Conservation (phyloP, 768 basidiomycete genomes). For the Lactarius quietus region DNA sequence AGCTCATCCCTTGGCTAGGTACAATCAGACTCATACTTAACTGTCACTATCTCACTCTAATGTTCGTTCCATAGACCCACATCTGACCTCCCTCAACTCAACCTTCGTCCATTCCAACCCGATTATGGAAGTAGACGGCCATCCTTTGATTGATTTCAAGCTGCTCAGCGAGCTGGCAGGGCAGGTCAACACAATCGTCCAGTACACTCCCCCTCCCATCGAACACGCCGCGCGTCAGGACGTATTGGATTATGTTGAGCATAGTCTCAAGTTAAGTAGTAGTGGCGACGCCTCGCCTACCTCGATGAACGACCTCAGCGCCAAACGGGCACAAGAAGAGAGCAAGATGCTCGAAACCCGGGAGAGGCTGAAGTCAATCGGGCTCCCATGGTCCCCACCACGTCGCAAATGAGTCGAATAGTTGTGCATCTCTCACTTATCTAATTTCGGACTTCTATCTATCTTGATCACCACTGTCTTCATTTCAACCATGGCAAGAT, state of each 20-base stretch:
- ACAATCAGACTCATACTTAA: background rate
- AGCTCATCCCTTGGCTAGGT: constrained; percentile 18
- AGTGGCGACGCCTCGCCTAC: background rate
- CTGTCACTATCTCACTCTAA: background rate
- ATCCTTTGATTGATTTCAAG: constrained; percentile 9
- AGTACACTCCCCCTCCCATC: constrained; percentile 6
- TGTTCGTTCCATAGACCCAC: background rate
- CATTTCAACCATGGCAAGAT: background rate
- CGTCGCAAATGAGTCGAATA: background rate
- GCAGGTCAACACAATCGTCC: constrained; percentile 10
- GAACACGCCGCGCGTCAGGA: background rate
- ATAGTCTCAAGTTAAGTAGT: constrained; percentile 1
- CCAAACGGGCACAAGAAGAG: background rate
- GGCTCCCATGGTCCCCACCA: constrained; percentile 9
- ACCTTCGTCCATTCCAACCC: constrained; percentile 3
- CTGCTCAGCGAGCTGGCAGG: constrained; percentile 2
- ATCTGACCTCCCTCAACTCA: constrained; percentile 7
- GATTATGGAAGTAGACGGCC: constrained; percentile 5
- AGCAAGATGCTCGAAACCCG: background rate
- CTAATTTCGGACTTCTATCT: background rate
- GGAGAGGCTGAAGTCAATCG: background rate
- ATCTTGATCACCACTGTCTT: background rate
- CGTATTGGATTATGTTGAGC: constrained; percentile 12
- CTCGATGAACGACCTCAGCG: background rate
- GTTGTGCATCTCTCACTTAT: background rate